Evolutionary conservation across 768 basidiomycete genomes (phyloP), one percentile per base, ranked within the genome.

Genomic region (Boletus tylopilopsis): DNA sequence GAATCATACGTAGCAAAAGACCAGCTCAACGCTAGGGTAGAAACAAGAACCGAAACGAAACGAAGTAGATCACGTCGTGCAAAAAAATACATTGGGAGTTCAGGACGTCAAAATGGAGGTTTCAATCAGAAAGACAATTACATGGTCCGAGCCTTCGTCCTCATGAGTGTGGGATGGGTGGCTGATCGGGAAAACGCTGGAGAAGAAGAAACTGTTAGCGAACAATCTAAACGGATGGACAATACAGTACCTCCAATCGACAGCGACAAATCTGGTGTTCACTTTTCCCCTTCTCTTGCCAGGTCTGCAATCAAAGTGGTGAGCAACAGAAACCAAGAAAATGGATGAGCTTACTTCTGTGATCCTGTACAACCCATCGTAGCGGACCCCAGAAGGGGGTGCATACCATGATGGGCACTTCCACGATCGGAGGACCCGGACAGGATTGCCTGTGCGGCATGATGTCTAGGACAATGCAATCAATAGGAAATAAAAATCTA

Each of bases 281-380:
- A 3, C 47, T 50, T 0, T 3, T 2, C 9, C 63, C 65, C 21
- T 42, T 56, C 4, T 47, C 54, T 19, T 55, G 52, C 64, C 64
- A 66, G 25, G 12, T 50, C 64, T 66, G 24, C 15, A 8, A 22
- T 16, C 9, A 9, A 35, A 40, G 43, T 36, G 6, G 34, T 52
- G 3, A 36, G 16, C 10, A 34, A 24, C 22, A 1, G 16, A 42
- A 42, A 23, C 6, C 4, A 9, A 41, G 4, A 11, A 24, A 18
- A 27, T 15, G 4, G 12, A 41, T 12, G 29, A 16, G 33, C 54
- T 38, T 25, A 70, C 68, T 6, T 42, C 34, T 4, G 55, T 32
- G 4, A 68, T 53, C 30, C 23, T 66, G 44, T 68, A 68, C 3
- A 68, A 35, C 18, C 67, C 67, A 25, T 70, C 67, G 22, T 69